Conservation (phyloP, 208 protist species). For the Angomonas deanei region DNA sequence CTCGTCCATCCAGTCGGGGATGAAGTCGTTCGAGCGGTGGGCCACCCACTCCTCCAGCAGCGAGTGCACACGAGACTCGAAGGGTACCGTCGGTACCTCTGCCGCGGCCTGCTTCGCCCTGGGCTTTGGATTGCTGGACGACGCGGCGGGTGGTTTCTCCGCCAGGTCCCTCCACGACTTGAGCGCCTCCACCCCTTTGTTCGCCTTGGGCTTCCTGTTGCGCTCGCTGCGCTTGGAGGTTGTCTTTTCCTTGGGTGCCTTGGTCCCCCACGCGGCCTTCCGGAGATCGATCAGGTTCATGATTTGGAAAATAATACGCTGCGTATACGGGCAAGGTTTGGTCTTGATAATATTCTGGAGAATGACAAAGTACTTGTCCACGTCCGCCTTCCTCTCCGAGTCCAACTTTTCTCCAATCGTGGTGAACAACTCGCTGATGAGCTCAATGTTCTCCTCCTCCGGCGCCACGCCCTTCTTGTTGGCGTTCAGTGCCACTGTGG, state of each 20-base stretch:
- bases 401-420: conserved; percentile 74
- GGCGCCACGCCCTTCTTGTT: conserved; percentile 39
- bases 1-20: conserved; percentile 71
- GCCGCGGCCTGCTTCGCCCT: conserved; percentile 4
- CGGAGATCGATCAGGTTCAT: conserved; percentile 85
- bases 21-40: conserved; percentile 73
- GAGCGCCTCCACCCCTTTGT: not conserved
- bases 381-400: conserved; percentile 27
- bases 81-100: conserved; percentile 23
- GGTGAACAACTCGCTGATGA: conserved; percentile 66
- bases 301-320: conserved; percentile 85
- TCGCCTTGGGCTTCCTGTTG: not conserved
- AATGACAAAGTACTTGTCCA: conserved; percentile 55
- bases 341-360: conserved; percentile 44
- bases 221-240: not conserved
- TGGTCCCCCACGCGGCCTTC: conserved; percentile 32
- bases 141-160: not conserved
- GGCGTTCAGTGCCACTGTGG: conserved; percentile 49
- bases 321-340: conserved; percentile 49
- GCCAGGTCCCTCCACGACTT: conserved; percentile 7
- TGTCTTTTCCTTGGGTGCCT: conserved; percentile 19
- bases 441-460: conserved; percentile 68
- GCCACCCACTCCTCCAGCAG: conserved; percentile 77
- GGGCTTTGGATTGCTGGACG: conserved; percentile 6
- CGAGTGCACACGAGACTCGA: conserved; percentile 60